Evolutionary conservation across 1,284 basidiomycete genomes (phyloP).

Genomic region (Fomes fomentarius): DNA sequence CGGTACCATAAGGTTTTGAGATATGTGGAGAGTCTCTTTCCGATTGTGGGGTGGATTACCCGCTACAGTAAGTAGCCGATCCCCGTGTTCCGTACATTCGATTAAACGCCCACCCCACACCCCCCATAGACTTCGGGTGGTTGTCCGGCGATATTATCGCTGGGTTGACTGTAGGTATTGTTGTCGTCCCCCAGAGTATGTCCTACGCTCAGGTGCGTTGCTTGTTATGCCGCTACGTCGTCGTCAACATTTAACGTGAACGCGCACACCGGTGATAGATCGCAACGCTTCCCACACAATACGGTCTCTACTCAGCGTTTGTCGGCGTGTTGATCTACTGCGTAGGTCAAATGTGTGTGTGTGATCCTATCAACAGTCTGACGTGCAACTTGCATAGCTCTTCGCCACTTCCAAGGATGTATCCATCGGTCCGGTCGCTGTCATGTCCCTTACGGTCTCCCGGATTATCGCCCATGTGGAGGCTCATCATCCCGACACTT

Average conservation of each 20-base stretch:
- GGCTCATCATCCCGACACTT: constrained; percentile 51
- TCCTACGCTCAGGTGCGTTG: constrained; percentile 68
- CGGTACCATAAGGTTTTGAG: constrained; percentile 44
- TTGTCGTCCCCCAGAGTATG: constrained; percentile 87
- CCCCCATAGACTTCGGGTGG: constrained; percentile 63
- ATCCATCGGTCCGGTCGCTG: constrained; percentile 93
- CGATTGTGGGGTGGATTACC: constrained; percentile 79
- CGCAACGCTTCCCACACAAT: constrained; percentile 83
- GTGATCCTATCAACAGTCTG: no score
- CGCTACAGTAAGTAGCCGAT: constrained; percentile 70
- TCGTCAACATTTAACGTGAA: no score
- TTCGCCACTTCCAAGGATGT: constrained; percentile 96
- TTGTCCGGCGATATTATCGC: constrained; percentile 82
- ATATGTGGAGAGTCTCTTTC: constrained; percentile 77
- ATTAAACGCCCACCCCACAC: neutral
- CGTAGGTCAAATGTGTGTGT: no score
- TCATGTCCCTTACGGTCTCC: constrained; percentile 90
- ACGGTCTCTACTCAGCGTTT: constrained; percentile 95
- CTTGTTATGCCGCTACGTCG: neutral
- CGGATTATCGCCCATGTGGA: constrained; percentile 77
- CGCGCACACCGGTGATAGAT: no score
- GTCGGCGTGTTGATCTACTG: constrained; percentile 86
- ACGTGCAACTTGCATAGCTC: no score
- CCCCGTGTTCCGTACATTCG: neutral
- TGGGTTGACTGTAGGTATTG: constrained; percentile 88